A percentile compares a stretch with the other conserved stretches of the same genome.
Conservation (phyloP, 1,284 basidiomycete genomes). For the Erythrobasidium hasegawianum region DNA sequence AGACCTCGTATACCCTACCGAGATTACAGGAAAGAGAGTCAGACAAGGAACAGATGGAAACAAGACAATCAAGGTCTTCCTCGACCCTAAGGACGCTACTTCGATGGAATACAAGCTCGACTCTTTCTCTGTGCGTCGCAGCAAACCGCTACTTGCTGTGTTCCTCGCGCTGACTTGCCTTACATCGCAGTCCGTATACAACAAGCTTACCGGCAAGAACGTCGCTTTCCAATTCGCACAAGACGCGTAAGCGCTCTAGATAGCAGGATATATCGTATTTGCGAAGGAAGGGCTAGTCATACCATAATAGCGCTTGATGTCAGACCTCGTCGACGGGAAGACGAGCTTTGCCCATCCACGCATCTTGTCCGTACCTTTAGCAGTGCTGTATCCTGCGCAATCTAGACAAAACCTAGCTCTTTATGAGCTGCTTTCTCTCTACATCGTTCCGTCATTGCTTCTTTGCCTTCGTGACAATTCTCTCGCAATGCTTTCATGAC, state of each 20-base stretch:
- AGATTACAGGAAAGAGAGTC: constrained; percentile 95
- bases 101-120: constrained; percentile 99
- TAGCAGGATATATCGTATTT: too few relatives aligned
- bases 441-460: too few relatives aligned
- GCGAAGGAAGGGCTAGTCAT: too few relatives aligned
- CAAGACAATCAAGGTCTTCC: constrained; percentile 90
- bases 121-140: constrained; percentile 63
- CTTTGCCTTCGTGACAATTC: too few relatives aligned
- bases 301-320: too few relatives aligned
- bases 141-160: constrained; percentile 49
- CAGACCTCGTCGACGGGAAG: too few relatives aligned
- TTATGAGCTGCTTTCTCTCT: too few relatives aligned
- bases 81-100: constrained; percentile 97
- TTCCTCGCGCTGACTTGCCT: neutral
- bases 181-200: constrained; percentile 62
- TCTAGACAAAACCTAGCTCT: too few relatives aligned
- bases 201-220: constrained; percentile 88
- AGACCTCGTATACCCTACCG: constrained; percentile 97
- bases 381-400: too few relatives aligned
- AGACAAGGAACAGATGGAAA: constrained; percentile 84
- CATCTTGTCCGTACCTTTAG: too few relatives aligned
- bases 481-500: too few relatives aligned
- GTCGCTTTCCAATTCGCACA: constrained; percentile 52
- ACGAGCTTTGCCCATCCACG: too few relatives aligned
- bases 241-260: constrained; percentile 18